Percentiles rank a stretch among this genome's conserved stretches.
phyloP scores from a whole-genome alignment of 2,329 filamentous ascomycete genomes.

The Colletotrichum salicis region DNA sequence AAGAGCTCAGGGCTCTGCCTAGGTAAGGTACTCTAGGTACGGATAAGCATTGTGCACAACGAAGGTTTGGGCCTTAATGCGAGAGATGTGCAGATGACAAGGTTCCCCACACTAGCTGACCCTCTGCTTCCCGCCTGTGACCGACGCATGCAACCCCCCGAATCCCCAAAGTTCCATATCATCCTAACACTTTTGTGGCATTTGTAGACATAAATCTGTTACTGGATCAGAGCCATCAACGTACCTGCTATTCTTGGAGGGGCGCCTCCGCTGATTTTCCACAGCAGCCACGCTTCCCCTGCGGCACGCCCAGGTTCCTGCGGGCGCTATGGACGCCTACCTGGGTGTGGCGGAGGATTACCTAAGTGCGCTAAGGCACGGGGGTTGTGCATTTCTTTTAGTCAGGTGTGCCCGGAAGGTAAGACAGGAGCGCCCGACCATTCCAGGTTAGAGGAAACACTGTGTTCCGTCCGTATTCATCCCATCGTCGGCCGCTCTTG shows the following conservation, averaged over 20 bases:
- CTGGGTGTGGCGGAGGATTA: constrained; percentile 11
- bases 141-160: background rate
- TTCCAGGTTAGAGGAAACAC: background rate
- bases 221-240: background rate
- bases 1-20: background rate
- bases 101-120: constrained; percentile 19
- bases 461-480: background rate
- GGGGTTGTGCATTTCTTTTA: constrained; percentile 13
- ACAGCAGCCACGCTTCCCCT: background rate
- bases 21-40: too few species aligned
- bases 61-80: background rate
- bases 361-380: constrained; percentile 21
- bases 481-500: background rate
- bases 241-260: background rate
- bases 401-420: constrained; percentile 21
- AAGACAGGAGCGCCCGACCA: background rate
- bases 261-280: background rate
- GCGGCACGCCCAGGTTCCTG: background rate
- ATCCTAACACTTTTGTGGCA: background rate
- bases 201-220: background rate
- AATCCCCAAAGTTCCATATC: background rate
- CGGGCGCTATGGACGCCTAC: background rate
- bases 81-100: constrained; percentile 15
- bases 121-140: constrained; percentile 26
- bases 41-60: background rate